A percentile compares a stretch with the other conserved stretches of the same genome.
Evolutionary conservation across 2,329 filamentous ascomycete species (phyloP).

Genomic region (Fusarium papillatum): DNA sequence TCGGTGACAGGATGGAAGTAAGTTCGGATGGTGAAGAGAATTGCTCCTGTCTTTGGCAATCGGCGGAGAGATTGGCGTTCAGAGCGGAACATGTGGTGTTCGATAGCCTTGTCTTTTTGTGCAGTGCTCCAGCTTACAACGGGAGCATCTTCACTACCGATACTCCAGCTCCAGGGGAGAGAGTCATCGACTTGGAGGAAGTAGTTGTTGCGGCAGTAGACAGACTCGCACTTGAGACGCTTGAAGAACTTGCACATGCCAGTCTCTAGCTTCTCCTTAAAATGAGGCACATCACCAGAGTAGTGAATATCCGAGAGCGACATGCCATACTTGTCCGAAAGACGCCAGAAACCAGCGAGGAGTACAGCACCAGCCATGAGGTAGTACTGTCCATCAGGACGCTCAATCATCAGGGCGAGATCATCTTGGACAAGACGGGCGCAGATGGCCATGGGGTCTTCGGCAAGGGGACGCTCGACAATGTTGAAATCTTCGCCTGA

Average conservation of each 20-base stretch:
- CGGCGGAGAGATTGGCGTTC: slow-evolving; percentile 80
- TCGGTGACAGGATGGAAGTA: slow-evolving; percentile 82
- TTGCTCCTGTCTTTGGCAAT: slow-evolving; percentile 68
- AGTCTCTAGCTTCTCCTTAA: slow-evolving; percentile 77
- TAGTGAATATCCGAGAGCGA: slow-evolving; percentile 84
- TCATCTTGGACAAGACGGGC: slow-evolving; percentile 86
- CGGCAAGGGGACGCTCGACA: slow-evolving; percentile 70
- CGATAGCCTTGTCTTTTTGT: slow-evolving; percentile 78
- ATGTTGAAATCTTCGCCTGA: slow-evolving; percentile 82
- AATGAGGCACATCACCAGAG: slow-evolving; percentile 81
- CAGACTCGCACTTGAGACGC: slow-evolving; percentile 75
- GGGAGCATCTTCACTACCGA: slow-evolving; percentile 78
- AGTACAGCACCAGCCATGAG: slow-evolving; percentile 83
- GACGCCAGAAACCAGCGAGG: slow-evolving; percentile 86
- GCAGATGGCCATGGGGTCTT: slow-evolving; percentile 84
- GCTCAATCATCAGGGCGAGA: slow-evolving; percentile 86
- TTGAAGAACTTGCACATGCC: slow-evolving; percentile 89
- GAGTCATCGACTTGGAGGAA: slow-evolving; percentile 89
- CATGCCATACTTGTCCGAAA: slow-evolving; percentile 88
- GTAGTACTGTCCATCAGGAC: slow-evolving; percentile 83
- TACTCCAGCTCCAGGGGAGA: slow-evolving; percentile 82
- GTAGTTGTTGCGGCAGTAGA: slow-evolving; percentile 81
- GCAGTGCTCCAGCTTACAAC: slow-evolving; percentile 81
- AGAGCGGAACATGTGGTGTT: slow-evolving; percentile 82
- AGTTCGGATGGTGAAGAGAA: slow-evolving; percentile 84